Conservation (phyloP, 2,329 filamentous ascomycete species). For the Paecilomyces formosus region DNA sequence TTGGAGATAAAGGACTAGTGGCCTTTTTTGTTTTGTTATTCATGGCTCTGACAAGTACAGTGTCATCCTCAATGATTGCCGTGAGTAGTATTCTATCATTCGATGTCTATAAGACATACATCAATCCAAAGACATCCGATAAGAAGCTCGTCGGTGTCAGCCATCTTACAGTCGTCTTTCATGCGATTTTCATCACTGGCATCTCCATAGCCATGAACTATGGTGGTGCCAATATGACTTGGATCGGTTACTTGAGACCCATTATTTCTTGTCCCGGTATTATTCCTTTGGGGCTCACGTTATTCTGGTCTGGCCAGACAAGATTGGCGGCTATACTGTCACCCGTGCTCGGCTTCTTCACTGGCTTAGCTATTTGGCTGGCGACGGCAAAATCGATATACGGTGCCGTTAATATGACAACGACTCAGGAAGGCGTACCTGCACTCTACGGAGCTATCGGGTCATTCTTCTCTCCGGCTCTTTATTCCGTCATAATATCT, state of each 20-base stretch:
- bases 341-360: conserved; percentile 33
- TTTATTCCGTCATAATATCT: conserved; percentile 42
- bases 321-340: conserved; percentile 34
- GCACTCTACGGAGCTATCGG: conserved; percentile 39
- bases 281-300: conserved; percentile 37
- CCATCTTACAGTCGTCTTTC: conserved; percentile 42
- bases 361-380: conserved; percentile 40
- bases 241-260: conserved; percentile 36
- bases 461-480: conserved; percentile 39
- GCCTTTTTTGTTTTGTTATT: conserved; percentile 43
- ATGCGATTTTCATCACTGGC: conserved; percentile 42
- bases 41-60: conserved; percentile 46
- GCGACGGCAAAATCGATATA: conserved; percentile 32
- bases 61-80: conserved; percentile 45
- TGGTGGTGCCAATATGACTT: conserved; percentile 43
- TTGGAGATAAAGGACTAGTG: conserved; percentile 36
- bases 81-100: conserved; percentile 45
- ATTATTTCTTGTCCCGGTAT: conserved; percentile 39
- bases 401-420: conserved; percentile 33
- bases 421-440: conserved; percentile 34
- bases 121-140: conserved; percentile 41
- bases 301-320: conserved; percentile 42
- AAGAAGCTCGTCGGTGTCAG: conserved; percentile 36
- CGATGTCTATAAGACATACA: conserved; percentile 45
- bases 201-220: conserved; percentile 43